Evolutionary conservation across 2,329 filamentous ascomycete species (phyloP), one percentile per base, ranked within the genome.

Genomic region (Berkeleyomyces rouxiae): DNA sequence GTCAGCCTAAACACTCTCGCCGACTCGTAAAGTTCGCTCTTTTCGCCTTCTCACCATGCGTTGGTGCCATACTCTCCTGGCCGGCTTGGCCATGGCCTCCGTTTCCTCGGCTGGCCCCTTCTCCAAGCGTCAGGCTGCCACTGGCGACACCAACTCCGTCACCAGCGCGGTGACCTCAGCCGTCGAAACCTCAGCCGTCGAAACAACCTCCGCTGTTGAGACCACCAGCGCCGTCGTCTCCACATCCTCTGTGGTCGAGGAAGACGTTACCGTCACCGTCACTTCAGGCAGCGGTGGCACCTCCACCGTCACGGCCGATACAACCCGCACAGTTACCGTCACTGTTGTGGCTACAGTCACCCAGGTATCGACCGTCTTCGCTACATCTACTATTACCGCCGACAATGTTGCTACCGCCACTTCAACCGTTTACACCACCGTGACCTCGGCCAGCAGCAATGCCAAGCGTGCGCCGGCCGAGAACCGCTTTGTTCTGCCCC

Each of bases 311-410:
- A 66, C 64, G 3, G 49, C 67, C 40, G 69, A 65, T 59, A 66
- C 66, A 58, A 70, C 72, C 2, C 67, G 69, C 43, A 72, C 68
- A 66, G 66, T 65, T 10, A 67, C 67, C 16, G 71, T 70, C 3
- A 74, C 72, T 5, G 64, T 71, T 36, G 68, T 70, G 16, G 63
- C 63, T 2, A 66, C 61, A 4, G 74, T 73, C 44, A 67, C 73
- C 16, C 57, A 72, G 59, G 67, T 73, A 31, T 74, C 73, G 10
- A 75, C 73, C 58, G 66, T 65, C 51, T 73, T 74, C 65, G 65
- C 67, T 57, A 76, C 74, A 43, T 68, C 66, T 23, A 75, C 73
- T 61, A 69, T 74, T 61, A 75, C 74, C 59, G 70, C 67, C 63
- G 69, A 66, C 62, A 69, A 72, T 59, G 69, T 68, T 42, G 68